These are phyloP conservation scores for Mycena olivaceomarginata DNA, from an alignment of 768 basidiomycete genomes.

Conservation along the genomic window DNA sequence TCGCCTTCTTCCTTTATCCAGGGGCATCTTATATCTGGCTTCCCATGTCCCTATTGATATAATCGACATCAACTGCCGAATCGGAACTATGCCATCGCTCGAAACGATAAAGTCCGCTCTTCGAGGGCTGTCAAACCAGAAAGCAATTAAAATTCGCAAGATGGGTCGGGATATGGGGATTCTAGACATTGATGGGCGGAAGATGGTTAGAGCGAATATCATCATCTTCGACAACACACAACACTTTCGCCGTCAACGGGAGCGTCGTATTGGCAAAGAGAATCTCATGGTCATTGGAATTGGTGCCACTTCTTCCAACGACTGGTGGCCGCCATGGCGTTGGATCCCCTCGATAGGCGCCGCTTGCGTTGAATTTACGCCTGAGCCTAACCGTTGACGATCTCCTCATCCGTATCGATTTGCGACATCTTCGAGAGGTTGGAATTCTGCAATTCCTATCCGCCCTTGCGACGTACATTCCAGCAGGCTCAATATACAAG, in stretches of 20 bases:
- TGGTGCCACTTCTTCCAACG: conserved; percentile 31
- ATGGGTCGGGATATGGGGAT: not conserved
- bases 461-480: not conserved
- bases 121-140: not conserved
- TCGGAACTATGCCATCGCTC: not conserved
- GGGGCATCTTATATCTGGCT: no score
- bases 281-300: conserved; percentile 52
- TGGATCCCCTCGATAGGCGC: not conserved
- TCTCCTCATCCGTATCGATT: not conserved
- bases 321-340: not conserved
- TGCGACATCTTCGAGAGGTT: not conserved
- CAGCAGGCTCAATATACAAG: not conserved
- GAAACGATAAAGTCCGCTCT: not conserved
- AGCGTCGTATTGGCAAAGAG: conserved; percentile 52
- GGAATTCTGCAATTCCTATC: not conserved
- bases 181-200: not conserved
- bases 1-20: no score
- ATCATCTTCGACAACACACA: conserved; percentile 55
- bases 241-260: conserved; percentile 50
- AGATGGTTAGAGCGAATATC: conserved; percentile 14
- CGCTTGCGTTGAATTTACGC: not conserved
- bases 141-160: not conserved
- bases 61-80: no score
- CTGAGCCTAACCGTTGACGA: not conserved
- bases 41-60: no score